These are phyloP conservation scores for Thermomyces lanuginosus DNA, from an alignment of 2,329 filamentous ascomycete genomes.

Conservation along the genomic window DNA sequence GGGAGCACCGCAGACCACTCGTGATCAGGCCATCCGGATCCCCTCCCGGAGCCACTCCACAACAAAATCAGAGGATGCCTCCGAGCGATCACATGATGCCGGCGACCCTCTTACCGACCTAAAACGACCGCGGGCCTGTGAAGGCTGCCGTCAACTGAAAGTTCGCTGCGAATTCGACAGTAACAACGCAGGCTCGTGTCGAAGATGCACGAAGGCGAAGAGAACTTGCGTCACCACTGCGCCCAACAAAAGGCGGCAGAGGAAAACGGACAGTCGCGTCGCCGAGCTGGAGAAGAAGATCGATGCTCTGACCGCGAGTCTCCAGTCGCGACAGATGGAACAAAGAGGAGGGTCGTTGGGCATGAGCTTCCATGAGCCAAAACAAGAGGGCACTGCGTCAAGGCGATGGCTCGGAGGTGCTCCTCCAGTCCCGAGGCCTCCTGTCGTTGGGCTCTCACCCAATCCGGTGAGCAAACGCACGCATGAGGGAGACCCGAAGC, in stretches of 20 bases:
- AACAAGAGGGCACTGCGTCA: conserved; percentile 24
- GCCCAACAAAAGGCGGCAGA: conserved; percentile 63
- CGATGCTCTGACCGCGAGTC: conserved; percentile 64
- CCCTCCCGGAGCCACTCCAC: too few species aligned
- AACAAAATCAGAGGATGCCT: conserved; percentile 4
- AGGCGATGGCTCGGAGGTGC: conserved; percentile 14
- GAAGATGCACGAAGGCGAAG: conserved; percentile 66
- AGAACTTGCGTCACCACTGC: conserved; percentile 61
- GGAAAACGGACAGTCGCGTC: conserved; percentile 79
- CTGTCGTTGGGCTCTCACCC: conserved; percentile 4
- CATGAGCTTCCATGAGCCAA: conserved; percentile 11
- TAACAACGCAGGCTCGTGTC: conserved; percentile 48
- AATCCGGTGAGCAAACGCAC: conserved; percentile 16
- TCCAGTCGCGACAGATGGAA: too few species aligned
- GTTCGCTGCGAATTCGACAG: conserved; percentile 72
- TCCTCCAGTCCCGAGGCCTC: conserved; percentile 3
- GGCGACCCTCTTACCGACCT: conserved; percentile 30
- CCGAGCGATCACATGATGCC: conserved; percentile 7
- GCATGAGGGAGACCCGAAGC: conserved; percentile 17
- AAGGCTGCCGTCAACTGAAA: conserved; percentile 59
- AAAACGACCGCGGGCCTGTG: conserved; percentile 56
- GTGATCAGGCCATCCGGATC: too few species aligned
- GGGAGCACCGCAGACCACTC: too few species aligned
- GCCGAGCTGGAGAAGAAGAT: conserved; percentile 88
- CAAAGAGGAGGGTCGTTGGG: conserved; percentile 14